Conservation (phyloP, 2,329 filamentous ascomycete species). For the Colletotrichum salicis region DNA sequence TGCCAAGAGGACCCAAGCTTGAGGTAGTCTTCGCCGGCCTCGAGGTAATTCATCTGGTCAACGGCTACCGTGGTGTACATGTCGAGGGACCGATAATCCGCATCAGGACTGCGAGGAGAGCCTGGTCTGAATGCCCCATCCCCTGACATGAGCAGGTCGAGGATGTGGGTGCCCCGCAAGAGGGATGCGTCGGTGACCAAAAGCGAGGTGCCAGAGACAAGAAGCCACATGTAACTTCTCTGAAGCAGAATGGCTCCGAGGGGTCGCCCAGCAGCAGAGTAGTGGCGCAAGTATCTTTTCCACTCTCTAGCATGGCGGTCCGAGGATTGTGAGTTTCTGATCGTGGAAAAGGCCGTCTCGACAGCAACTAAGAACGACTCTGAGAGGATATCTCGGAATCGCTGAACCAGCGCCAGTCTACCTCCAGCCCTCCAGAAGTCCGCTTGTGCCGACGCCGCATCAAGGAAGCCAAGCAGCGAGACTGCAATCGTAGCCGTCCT, state of each 20-base stretch:
- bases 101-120: constrained; percentile 56
- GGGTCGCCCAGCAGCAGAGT: constrained; percentile 81
- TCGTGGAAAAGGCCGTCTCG: constrained; percentile 89
- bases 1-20: constrained; percentile 87
- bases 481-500: constrained; percentile 80
- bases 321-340: constrained; percentile 79
- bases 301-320: constrained; percentile 80
- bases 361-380: constrained; percentile 87
- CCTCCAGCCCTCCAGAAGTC: constrained; percentile 84
- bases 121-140: constrained; percentile 58
- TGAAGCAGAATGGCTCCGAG: constrained; percentile 92
- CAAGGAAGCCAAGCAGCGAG: constrained; percentile 89
- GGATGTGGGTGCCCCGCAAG: constrained; percentile 70
- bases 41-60: constrained; percentile 86
- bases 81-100: constrained; percentile 67
- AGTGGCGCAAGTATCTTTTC: constrained; percentile 87
- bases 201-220: constrained; percentile 81
- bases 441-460: constrained; percentile 80
- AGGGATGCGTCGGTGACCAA: constrained; percentile 72
- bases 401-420: constrained; percentile 77
- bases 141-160: constrained; percentile 77
- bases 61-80: constrained; percentile 77
- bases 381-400: constrained; percentile 78
- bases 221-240: constrained; percentile 85
- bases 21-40: constrained; percentile 90